phyloP scores from a whole-genome alignment of 441 rosid genomes.

The Melastoma candidum region DNA sequence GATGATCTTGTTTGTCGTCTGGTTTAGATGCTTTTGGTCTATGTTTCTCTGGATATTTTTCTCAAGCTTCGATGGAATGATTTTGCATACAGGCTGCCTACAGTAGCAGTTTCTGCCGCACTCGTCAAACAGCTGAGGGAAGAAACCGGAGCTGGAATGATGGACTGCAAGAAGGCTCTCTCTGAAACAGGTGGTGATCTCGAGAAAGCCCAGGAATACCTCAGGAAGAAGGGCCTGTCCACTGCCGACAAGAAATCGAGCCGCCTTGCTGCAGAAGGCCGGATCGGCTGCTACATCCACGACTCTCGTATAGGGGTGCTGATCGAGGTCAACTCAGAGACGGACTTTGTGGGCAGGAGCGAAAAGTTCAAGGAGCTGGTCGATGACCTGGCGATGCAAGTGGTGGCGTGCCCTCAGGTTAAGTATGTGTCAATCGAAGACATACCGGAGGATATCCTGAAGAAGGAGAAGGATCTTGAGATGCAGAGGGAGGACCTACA shows the following conservation, averaged over 20 bases:
- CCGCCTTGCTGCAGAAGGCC: constrained; percentile 88
- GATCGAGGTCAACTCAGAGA: constrained; percentile 88
- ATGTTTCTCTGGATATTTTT: constrained; percentile 3
- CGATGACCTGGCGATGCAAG: constrained; percentile 91
- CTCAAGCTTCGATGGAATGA: constrained; percentile 4
- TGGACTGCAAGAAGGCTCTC: constrained; percentile 96
- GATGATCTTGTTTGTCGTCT: not conserved
- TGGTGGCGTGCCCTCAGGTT: constrained; percentile 82
- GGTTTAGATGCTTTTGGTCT: not conserved
- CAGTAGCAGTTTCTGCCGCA: constrained; percentile 56
- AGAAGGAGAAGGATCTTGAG: constrained; percentile 72
- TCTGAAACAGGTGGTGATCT: constrained; percentile 87
- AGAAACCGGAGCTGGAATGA: constrained; percentile 97
- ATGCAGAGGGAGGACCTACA: constrained; percentile 85
- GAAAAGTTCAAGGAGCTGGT: constrained; percentile 80
- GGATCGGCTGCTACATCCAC: constrained; percentile 90
- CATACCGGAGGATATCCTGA: constrained; percentile 36
- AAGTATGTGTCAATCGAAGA: constrained; percentile 66
- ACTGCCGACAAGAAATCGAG: constrained; percentile 87
- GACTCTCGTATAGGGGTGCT: constrained; percentile 82
- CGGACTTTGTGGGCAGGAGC: constrained; percentile 91
- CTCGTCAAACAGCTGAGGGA: constrained; percentile 89
- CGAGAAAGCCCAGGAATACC: constrained; percentile 91
- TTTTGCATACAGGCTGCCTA: constrained; percentile 38
- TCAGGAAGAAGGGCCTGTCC: constrained; percentile 85